Conservation (phyloP, 1,139 yeast species). For the Schwanniomyces etchellsii region DNA sequence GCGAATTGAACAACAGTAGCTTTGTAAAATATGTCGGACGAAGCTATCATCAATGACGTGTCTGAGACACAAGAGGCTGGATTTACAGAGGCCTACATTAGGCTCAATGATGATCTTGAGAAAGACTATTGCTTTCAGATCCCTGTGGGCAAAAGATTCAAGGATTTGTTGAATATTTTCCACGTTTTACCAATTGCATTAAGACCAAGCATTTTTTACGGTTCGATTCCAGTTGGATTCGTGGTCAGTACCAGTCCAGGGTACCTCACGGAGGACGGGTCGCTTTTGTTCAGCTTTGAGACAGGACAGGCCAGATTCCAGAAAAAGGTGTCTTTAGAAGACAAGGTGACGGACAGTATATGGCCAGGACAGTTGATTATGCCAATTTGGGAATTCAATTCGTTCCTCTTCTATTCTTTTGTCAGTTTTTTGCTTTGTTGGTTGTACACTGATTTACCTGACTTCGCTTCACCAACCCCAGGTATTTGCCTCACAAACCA, state of each 20-base stretch:
- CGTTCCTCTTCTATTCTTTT: slow-evolving; percentile 41
- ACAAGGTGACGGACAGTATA: slow-evolving; percentile 49
- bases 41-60: slow-evolving; percentile 7
- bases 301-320: slow-evolving; percentile 46
- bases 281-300: slow-evolving; percentile 59
- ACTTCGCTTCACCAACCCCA: slow-evolving; percentile 83
- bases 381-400: slow-evolving; percentile 70
- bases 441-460: slow-evolving; percentile 93
- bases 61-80: slow-evolving; percentile 18
- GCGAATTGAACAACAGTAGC: no score
- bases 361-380: slow-evolving; percentile 91
- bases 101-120: slow-evolving; percentile 80
- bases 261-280: slow-evolving; percentile 76
- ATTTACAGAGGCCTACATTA: slow-evolving; percentile 62
- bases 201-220: slow-evolving; percentile 74
- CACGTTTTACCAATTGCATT: slow-evolving; percentile 64
- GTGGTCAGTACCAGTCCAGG: slow-evolving; percentile 77
- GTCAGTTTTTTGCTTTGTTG: slow-evolving; percentile 50
- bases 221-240: slow-evolving; percentile 59
- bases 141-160: slow-evolving; percentile 49
- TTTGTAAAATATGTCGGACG: slow-evolving; percentile 8
- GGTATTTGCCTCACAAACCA: slow-evolving; percentile 79
- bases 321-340: slow-evolving; percentile 38
- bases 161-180: slow-evolving; percentile 58
- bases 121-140: slow-evolving; percentile 88